Percentiles rank a stretch among this genome's conserved stretches.
These are phyloP conservation scores for Fusarium torreyae DNA, from an alignment of 2,329 filamentous ascomycete species.

Conservation along the genomic window DNA sequence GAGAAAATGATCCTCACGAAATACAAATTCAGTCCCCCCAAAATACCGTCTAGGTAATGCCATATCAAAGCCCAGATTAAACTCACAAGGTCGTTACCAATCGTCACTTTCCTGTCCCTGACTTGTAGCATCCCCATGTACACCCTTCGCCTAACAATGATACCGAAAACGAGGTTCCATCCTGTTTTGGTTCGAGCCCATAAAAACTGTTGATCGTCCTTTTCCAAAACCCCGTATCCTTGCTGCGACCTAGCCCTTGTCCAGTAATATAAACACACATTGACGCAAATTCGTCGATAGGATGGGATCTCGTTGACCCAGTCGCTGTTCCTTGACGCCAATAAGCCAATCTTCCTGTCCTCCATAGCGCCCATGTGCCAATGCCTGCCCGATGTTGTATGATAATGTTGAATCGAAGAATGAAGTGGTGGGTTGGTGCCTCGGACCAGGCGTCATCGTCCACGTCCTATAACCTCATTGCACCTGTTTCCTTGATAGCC, in stretches of 20 bases:
- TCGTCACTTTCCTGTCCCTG: constrained; percentile 1
- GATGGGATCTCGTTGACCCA: background rate
- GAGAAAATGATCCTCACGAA: constrained; percentile 16
- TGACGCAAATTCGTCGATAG: constrained; percentile 11
- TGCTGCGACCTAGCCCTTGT: constrained; percentile 11
- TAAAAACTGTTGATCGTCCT: constrained; percentile 5
- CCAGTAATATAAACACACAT: constrained; percentile 29
- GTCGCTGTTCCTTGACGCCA: constrained; percentile 41
- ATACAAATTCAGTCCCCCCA: constrained; percentile 9
- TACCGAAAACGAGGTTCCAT: constrained; percentile 34
- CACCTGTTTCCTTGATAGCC: constrained; percentile 4
- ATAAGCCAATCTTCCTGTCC: constrained; percentile 33
- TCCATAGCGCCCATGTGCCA: constrained; percentile 37
- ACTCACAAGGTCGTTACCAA: constrained; percentile 14
- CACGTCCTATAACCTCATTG: background rate
- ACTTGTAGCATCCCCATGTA: constrained; percentile 5
- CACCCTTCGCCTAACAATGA: constrained; percentile 29
- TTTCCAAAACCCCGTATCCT: constrained; percentile 20
- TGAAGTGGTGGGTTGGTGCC: constrained; percentile 3
- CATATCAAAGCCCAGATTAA: constrained; percentile 30
- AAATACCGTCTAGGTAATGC: constrained; percentile 30
- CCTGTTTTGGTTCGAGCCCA: constrained; percentile 40
- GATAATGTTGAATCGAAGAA: constrained; percentile 20
- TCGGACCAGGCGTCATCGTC: constrained; percentile 15
- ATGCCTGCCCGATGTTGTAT: constrained; percentile 34